Conservation (phyloP, 345 rosid genomes). For the Cardamine occulta region DNA sequence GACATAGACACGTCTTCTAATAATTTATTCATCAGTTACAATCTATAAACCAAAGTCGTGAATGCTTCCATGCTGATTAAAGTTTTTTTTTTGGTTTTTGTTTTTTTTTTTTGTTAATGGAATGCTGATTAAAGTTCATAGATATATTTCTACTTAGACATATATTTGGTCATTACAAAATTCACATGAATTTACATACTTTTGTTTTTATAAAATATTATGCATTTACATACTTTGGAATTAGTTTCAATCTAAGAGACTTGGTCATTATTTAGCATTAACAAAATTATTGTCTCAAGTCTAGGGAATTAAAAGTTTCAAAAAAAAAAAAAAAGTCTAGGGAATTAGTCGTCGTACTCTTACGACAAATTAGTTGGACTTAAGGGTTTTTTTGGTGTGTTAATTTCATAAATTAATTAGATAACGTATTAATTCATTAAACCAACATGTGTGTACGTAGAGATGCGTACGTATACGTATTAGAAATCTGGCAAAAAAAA, state of each 20-base stretch:
- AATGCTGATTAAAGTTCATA: background rate
- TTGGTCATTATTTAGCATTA: constrained; percentile 14
- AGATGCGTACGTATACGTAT: constrained; percentile 36
- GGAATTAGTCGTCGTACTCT: constrained; percentile 31
- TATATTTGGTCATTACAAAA: background rate
- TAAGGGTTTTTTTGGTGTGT: constrained; percentile 3
- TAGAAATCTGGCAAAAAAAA: constrained; percentile 12
- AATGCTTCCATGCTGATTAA: background rate
- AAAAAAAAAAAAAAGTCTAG: background rate
- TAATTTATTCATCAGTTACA: background rate
- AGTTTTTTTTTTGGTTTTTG: background rate
- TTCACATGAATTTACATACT: background rate
- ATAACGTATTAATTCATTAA: background rate
- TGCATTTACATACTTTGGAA: background rate
- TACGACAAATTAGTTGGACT: constrained; percentile 42
- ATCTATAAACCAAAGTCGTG: background rate
- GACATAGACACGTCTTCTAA: background rate
- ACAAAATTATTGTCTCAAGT: constrained; percentile 15
- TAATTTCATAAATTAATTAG: background rate
- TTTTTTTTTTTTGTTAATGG: too few relatives aligned
- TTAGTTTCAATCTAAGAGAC: constrained; percentile 7
- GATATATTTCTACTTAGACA: background rate
- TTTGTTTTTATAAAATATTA: too few relatives aligned
- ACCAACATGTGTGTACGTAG: constrained; percentile 30
- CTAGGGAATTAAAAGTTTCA: background rate